Base-by-base conservation (phyloP, 805 yeast species). In the Metschnikowia bowlesiae region DNA sequence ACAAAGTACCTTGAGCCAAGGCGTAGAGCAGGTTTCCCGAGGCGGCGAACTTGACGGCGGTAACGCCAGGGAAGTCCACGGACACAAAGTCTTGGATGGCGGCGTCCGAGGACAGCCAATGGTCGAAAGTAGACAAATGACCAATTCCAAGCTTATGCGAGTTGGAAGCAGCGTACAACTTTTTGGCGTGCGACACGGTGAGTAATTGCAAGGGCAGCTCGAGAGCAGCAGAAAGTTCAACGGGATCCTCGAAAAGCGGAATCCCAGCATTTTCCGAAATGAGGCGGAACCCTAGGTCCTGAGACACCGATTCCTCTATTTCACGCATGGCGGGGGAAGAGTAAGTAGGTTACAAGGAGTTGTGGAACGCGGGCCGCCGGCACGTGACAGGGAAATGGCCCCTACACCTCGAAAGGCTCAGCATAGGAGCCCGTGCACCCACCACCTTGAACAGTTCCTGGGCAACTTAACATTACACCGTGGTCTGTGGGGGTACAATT, bases 281-380 rank as follows among this genome's bases (percentile, higher is more conserved):
- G 16, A 76, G 56, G 33, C 71, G 74, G 64, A 76, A 78, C 6
- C 81, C 81, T 51, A 73, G 67, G 54, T 74, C 76, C 51, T 74
- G 76, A 4, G 76, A 68, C 6, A 59, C 43, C 6, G 40, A 32
- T 46, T 57, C 61, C 29, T 52, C 55, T 6, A 56, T 46, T 32
- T 56, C 59, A 22, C 36, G 44, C 29, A 47, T 42, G 45, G 22
- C 8, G 22, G 34, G 13, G 38, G 14, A 18, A 18, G 8, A n/a
- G 30, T 11, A 32, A 4, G 29, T n/a, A 11, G 6, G 16, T 11
- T 10, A n/a, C 14, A 38, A 38, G 9, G 16, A 38, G 14, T 38
- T 38, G 31, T 26, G 31, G 13, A 26, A 13, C 26, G 41, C 41
- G 41, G n/a, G 14, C 6, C 18, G 14, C 22, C 22, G 6, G 11